Base-by-base conservation (phyloP, 306 rosid species). In the Cicer yamashitae region DNA sequence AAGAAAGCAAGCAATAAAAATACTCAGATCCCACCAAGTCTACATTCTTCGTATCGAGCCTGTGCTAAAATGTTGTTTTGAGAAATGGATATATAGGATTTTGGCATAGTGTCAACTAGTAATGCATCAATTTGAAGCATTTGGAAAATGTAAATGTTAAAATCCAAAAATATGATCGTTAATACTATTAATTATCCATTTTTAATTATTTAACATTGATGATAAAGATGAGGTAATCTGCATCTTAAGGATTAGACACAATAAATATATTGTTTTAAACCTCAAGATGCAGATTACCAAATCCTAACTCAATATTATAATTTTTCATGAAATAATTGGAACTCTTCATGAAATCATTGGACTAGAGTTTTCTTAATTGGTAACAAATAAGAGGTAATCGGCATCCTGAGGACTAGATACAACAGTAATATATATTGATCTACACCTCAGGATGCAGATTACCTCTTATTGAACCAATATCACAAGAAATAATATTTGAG, bases 391-490 rank as follows among this genome's bases (percentile, higher is more conserved):
- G 9, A 58, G 64, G 40, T 58, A 58, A 58, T 58, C 41, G 6
- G 0, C 64, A 58, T 58, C 64, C 64, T 8, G 4, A 58, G 8
- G 5, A 10, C 12, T 25, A 58, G 8, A 58, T 58, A 25, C 40
- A 58, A 58, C 8, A 56, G 25, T 9, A 0, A 1, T 30, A 20
- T 58, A 58, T 25, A 11, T 10, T 58, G n/a, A 25, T 58, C 41
- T 25, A 58, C 15, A 58, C 64, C 64, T 11, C 41, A 58, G 41
- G 64, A 58, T 58, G 64, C 64, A 25, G 64, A 58, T 25, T 58
- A 58, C 3, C 64, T 0, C 2, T 58, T 58, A 8, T 58, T 58
- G 5, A 58, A 22, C 64, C 64, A 58, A 58, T 25, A 58, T 1
- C 37, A 1, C 8, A 56, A 56, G 5, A 10, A 25, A 25, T 25